Evolutionary conservation across 768 basidiomycete genomes (phyloP), one percentile per base, ranked within the genome.

Genomic region (Phlebiopsis flavidoalba): DNA sequence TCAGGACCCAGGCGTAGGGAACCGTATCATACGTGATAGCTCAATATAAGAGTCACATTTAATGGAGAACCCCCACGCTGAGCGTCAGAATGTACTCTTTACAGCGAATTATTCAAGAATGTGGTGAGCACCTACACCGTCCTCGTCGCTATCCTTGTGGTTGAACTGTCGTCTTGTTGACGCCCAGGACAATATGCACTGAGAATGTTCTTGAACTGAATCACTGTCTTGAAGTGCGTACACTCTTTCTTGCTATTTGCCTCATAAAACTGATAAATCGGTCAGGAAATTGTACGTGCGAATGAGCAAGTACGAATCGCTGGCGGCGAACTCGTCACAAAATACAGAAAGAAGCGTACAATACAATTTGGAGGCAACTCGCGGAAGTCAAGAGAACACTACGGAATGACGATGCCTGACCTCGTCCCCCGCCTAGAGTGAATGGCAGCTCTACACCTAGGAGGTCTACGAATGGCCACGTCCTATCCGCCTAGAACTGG

Each of bases 61-160:
- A 43, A 96, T 97, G 95, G 93, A 97, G 75, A 96, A 96, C 72
- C 95, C 95, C 21, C 94, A 98, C 66, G 91, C 92, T 54, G 93
- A 95, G 73, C 82, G 91, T 47, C 95, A 98, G 71, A 93, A 91
- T 35, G 87, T 95, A 50, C 82, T 96, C 19, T 80, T n/a, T 97
- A 3, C 92, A 96, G 66, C 83, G 95, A 26, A 95, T 98, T 67
- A 77, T 93, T n/a, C 24, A 95, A 95, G 75, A 96, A 93, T 65
- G 84, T 90, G 6, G 94, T 94, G 63, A 64, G 87, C 78, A 12
- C 8, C 22, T 8, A 17, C 8, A 2, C 51, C 21, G 45, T 43
- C n/a, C 17, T 47, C 24, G 14, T 35, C 14, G 35, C 52, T 26
- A n/a, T 26, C 36, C 49, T 59, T 22, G n/a, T n/a, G n/a, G 33